Conservation (phyloP, 164 flowering plant genomes). For the Warburgia ugandensis region DNA sequence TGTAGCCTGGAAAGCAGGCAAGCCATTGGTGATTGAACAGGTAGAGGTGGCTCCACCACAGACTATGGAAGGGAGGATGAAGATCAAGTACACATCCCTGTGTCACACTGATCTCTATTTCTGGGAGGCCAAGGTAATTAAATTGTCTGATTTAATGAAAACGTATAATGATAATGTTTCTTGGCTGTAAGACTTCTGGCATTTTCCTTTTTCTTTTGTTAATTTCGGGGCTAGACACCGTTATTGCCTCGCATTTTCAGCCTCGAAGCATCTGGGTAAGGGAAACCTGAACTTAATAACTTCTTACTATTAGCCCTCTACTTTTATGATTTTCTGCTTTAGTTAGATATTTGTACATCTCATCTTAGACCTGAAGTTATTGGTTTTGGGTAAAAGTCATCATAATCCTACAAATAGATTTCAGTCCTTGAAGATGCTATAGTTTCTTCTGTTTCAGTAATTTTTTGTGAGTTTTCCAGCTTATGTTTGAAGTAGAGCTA, state of each 20-base stretch:
- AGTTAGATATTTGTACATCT: neutral
- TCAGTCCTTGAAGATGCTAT: too few species aligned
- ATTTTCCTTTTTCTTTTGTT: neutral
- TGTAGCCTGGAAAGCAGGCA: slow-evolving; percentile 8
- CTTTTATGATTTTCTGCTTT: neutral
- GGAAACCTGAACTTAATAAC: too few species aligned
- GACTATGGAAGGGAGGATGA: slow-evolving; percentile 31
- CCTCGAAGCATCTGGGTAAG: slow-evolving; percentile 55
- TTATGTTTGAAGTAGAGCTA: too few species aligned
- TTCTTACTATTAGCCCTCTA: neutral
- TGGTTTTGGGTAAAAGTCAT: neutral
- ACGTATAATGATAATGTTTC: neutral
- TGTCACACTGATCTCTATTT: slow-evolving; percentile 51
- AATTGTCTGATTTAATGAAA: neutral
- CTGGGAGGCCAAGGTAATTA: slow-evolving; percentile 51
- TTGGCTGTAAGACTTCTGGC: neutral
- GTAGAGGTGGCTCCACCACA: slow-evolving; percentile 5
- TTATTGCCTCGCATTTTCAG: slow-evolving; percentile 49
- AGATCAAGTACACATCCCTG: slow-evolving; percentile 39
- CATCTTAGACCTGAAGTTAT: neutral
- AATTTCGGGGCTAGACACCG: slow-evolving; percentile 42
- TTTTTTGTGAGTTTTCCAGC: too few species aligned
- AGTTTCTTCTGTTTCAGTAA: too few species aligned
- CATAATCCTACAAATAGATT: neutral
- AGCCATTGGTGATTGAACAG: slow-evolving; percentile 5